Evolutionary conservation across 1,284 basidiomycete species (phyloP), one percentile per base, ranked within the genome.

Genomic region (Xerocomus nothofagi): DNA sequence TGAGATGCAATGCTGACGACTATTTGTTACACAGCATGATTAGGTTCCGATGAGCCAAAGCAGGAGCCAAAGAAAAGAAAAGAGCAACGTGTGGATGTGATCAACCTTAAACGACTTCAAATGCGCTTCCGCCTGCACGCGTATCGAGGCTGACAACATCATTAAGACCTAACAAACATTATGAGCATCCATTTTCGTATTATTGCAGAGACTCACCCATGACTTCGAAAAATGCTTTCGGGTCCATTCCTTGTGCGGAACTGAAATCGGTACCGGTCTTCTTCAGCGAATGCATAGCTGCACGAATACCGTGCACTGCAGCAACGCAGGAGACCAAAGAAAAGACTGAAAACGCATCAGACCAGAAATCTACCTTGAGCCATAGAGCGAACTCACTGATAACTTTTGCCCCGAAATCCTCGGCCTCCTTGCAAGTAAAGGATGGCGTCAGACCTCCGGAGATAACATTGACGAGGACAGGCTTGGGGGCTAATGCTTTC

Each of bases 391-490:
- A 71, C 81, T 62, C 51, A 87, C 85, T 87, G 65, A 87, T 88
- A 47, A 88, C 82, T 64, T 88, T 88, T 24, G 84, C 86, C 17
- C 86, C 86, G 63, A 80, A 76, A 23, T 71, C 69, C 63, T 88
- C 85, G 0, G 86, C 86, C 63, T 88, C 81, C 47, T 77, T 66
- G 51, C 73, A 78, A 3, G 85, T 87, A 63, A 88, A 86, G 12
- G 82, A 82, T 5, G 87, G 87, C 1, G 86, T 88, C 30, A 87
- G 71, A 31, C 86, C 87, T 32, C 86, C 86, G 6, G 84, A 86
- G 53, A 89, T 87, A 31, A 88, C 84, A 59, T 89, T 89, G 39
- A 88, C 82, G 31, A 89, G 81, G 38, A 86, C 84, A 0, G 87
- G 87, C 58, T 84, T 86, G 6, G 87, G 86, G 7, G 81, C 78